Percentiles rank a stretch among this genome's conserved stretches.
These are phyloP conservation scores for Pistacia integerrima DNA, from an alignment of 345 rosid genomes.

Conservation along the genomic window DNA sequence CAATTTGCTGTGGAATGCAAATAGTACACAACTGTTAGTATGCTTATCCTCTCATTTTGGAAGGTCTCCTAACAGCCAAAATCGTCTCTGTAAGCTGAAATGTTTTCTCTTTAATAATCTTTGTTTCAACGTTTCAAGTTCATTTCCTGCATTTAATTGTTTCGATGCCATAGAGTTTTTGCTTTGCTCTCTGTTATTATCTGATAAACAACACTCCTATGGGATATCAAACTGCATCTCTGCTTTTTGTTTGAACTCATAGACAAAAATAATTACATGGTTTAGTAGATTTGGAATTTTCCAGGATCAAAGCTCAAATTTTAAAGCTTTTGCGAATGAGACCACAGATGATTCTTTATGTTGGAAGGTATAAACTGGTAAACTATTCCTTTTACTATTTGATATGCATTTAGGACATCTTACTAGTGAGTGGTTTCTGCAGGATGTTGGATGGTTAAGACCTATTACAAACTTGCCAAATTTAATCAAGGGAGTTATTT, in stretches of 20 bases:
- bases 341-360: conserved; percentile 59
- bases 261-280: not conserved
- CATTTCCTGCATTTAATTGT: too few relatives aligned
- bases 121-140: too few relatives aligned
- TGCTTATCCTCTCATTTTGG: too few relatives aligned
- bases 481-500: conserved; percentile 80
- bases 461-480: conserved; percentile 76
- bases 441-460: conserved; percentile 83
- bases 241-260: too few relatives aligned
- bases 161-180: too few relatives aligned
- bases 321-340: conserved; percentile 48
- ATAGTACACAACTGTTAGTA: too few relatives aligned
- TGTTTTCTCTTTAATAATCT: too few relatives aligned
- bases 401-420: too few relatives aligned
- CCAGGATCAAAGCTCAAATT: conserved; percentile 61
- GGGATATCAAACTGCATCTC: too few relatives aligned
- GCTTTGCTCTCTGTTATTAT: not conserved
- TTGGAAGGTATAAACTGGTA: conserved; percentile 60
- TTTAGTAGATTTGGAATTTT: conserved; percentile 9
- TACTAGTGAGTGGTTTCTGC: conserved; percentile 13
- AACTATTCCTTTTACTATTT: not conserved
- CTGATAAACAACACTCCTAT: not conserved
- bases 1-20: too few relatives aligned
- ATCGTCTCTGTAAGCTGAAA: too few relatives aligned
- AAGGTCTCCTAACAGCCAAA: too few relatives aligned